A percentile compares a stretch with the other conserved stretches of the same genome.
Evolutionary conservation across 177 flowering plant genomes (phyloP).

Genomic region (Vitis hybrid): DNA sequence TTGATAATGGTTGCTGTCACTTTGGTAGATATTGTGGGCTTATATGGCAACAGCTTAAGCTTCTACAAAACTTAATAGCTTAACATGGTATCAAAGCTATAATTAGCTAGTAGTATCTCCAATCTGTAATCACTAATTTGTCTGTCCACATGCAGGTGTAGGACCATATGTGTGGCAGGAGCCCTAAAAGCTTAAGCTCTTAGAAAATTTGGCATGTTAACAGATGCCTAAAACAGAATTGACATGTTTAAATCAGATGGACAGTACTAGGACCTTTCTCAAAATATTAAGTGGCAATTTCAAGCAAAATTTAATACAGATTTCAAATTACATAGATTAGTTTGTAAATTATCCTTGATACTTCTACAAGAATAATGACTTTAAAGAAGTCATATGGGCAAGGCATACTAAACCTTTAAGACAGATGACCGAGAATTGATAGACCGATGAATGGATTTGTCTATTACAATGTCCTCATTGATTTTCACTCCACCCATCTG

Average conservation of each 20-base stretch:
- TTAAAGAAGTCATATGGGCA: neutral
- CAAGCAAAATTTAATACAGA: neutral
- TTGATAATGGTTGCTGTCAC: no score
- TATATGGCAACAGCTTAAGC: no score
- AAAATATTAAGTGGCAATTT: neutral
- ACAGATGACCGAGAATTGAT: conserved; percentile 84
- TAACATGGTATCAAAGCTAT: no score
- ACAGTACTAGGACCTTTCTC: neutral
- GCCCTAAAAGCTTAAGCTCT: no score
- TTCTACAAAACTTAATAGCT: no score
- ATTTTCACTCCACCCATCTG: conserved; percentile 92
- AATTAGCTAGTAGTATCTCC: no score
- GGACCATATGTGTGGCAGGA: no score
- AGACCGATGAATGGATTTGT: conserved; percentile 74
- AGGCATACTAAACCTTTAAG: conserved; percentile 55
- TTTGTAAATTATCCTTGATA: neutral
- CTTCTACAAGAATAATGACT: neutral
- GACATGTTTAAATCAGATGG: neutral
- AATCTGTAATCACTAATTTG: no score
- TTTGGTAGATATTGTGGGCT: no score
- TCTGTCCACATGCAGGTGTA: no score
- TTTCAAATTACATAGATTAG: neutral
- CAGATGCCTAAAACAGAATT: neutral
- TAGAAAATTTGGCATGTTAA: no score
- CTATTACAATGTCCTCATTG: conserved; percentile 70